Conservation (phyloP, 345 rosid genomes). For the Aurinia saxatilis region DNA sequence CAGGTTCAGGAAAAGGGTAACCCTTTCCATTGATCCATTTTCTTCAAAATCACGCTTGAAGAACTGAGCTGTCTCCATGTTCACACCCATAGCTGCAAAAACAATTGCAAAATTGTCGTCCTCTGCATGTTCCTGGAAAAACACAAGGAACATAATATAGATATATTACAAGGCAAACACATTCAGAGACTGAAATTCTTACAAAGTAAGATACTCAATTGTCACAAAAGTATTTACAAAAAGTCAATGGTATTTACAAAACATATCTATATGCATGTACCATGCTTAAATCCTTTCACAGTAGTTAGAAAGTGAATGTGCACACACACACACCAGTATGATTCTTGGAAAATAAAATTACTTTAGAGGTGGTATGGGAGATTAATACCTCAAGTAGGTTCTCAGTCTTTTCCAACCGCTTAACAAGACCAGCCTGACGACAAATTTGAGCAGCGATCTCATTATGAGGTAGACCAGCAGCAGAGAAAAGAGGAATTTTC, state of each 20-base stretch:
- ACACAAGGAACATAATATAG: neutral
- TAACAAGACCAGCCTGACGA: slow-evolving; percentile 98
- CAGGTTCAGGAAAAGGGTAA: slow-evolving; percentile 88
- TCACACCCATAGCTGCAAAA: slow-evolving; percentile 99
- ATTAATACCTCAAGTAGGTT: slow-evolving; percentile 64
- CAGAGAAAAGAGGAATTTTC: slow-evolving; percentile 97
- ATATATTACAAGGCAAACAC: neutral
- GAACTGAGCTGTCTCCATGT: slow-evolving; percentile 99
- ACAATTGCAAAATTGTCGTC: slow-evolving; percentile 99
- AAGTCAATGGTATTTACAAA: neutral
- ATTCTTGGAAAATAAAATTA: neutral
- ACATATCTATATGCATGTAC: neutral
- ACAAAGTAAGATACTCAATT: neutral
- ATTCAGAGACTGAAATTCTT: neutral
- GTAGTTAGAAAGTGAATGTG: neutral
- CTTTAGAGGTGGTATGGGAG: neutral
- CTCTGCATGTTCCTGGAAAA: slow-evolving; percentile 66
- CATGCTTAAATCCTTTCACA: neutral
- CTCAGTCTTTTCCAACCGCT: slow-evolving; percentile 84
- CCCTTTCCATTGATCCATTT: slow-evolving; percentile 99
- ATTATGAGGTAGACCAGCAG: slow-evolving; percentile 99
- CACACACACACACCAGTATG: neutral
- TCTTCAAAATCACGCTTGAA: slow-evolving; percentile 99
- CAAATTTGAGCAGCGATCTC: slow-evolving; percentile 99
- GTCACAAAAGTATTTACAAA: neutral